These are phyloP conservation scores for Choiromyces venosus DNA, from an alignment of 495 filamentous ascomycete genomes.

Conservation along the genomic window DNA sequence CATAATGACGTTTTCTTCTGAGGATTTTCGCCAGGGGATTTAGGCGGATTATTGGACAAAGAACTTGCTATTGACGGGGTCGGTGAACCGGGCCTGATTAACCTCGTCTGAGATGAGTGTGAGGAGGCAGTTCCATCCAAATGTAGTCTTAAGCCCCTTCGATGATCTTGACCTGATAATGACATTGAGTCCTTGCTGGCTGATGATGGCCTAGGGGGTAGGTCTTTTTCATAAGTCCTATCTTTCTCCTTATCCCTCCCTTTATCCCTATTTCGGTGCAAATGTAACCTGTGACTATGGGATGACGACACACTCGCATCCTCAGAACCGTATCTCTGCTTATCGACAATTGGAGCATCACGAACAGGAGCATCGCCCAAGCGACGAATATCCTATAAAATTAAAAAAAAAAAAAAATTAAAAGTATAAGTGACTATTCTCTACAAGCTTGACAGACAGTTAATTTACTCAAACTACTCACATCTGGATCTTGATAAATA, in stretches of 20 bases:
- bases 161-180: slow-evolving; percentile 26
- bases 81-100: slow-evolving; percentile 38
- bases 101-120: slow-evolving; percentile 39
- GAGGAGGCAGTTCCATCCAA: slow-evolving; percentile 40
- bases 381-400: slow-evolving; percentile 63
- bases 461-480: slow-evolving; percentile 45
- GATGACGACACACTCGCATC: slow-evolving; percentile 48
- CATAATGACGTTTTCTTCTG: slow-evolving; percentile 29
- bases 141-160: slow-evolving; percentile 35
- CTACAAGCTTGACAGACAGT: slow-evolving; percentile 2
- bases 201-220: slow-evolving; percentile 38
- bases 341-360: slow-evolving; percentile 62
- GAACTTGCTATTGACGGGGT: slow-evolving; percentile 42
- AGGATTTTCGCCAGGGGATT: slow-evolving; percentile 36
- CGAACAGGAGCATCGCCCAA: slow-evolving; percentile 79
- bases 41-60: slow-evolving; percentile 38
- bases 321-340: slow-evolving; percentile 43
- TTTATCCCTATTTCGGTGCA: slow-evolving; percentile 68
- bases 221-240: slow-evolving; percentile 39
- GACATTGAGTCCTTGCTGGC: slow-evolving; percentile 29
- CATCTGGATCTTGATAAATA: slow-evolving; percentile 83
- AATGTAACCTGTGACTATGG: slow-evolving; percentile 56
- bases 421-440: slow-evolving; percentile 23
- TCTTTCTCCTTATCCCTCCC: slow-evolving; percentile 44
- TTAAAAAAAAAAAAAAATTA: not conserved